A percentile compares a stretch with the other conserved stretches of the same genome.
Evolutionary conservation across 768 basidiomycete species (phyloP).

Genomic region (Mrakia blollopis): DNA sequence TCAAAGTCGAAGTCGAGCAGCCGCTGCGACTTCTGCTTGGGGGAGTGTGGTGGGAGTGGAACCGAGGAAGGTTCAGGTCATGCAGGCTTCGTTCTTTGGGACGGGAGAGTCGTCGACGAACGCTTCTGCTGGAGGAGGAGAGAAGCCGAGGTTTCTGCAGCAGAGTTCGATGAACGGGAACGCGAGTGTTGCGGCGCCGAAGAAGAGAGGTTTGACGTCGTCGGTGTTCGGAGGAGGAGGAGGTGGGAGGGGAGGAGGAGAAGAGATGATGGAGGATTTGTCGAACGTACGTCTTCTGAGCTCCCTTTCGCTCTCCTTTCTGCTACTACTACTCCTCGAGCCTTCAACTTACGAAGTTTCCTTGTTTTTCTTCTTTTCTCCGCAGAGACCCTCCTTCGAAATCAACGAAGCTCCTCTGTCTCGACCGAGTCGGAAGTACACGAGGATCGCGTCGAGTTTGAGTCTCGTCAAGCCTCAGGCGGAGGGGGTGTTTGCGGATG

Average conservation of each 20-base stretch:
- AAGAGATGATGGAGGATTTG: background rate
- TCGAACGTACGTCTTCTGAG: background rate
- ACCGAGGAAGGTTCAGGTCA: conserved; percentile 81
- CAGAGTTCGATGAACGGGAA: background rate
- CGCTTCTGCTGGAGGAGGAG: background rate
- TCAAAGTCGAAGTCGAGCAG: background rate
- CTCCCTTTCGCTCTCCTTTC: background rate
- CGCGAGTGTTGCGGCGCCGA: conserved; percentile 33
- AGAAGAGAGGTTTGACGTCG: conserved; percentile 25
- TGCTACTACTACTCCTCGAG: no score
- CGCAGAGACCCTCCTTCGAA: conserved; percentile 70
- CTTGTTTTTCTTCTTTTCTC: background rate
- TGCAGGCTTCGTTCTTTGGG: conserved; percentile 78
- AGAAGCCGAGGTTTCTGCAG: background rate
- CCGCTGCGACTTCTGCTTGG: conserved; percentile 51
- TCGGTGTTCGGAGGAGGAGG: background rate
- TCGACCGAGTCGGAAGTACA: conserved; percentile 73
- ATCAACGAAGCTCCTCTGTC: conserved; percentile 62
- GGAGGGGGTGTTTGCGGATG: conserved; percentile 68
- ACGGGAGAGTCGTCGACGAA: conserved; percentile 19
- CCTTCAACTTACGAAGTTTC: background rate
- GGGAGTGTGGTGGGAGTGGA: conserved; percentile 71
- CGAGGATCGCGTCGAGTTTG: conserved; percentile 56
- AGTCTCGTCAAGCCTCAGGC: conserved; percentile 57
- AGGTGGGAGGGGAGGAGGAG: background rate